Conservation (phyloP, 768 basidiomycete species). For the Paxillus ammoniavirescens region DNA sequence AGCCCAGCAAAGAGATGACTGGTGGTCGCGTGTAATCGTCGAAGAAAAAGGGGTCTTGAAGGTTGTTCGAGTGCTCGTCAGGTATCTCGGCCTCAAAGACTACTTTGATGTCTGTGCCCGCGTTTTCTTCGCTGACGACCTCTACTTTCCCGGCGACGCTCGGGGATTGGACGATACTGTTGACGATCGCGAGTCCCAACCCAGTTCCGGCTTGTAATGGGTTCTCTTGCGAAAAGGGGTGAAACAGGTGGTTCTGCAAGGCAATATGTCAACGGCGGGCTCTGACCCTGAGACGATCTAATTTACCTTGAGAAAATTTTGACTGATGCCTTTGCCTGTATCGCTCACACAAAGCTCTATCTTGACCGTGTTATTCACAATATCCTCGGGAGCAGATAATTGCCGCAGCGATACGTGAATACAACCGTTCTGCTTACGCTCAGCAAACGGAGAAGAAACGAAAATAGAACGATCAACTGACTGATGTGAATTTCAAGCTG, state of each 20-base stretch:
- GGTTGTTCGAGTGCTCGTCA: slow-evolving; percentile 38
- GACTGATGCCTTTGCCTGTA: slow-evolving; percentile 94
- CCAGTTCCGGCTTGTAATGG: slow-evolving; percentile 92
- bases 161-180: slow-evolving; percentile 83
- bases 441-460: slow-evolving; percentile 1
- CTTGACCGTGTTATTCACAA: slow-evolving; percentile 59
- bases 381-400: slow-evolving; percentile 53
- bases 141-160: slow-evolving; percentile 90
- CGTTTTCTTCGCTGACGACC: slow-evolving; percentile 87
- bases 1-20: slow-evolving; percentile 69
- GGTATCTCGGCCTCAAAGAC: slow-evolving; percentile 70
- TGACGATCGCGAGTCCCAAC: slow-evolving; percentile 92
- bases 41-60: slow-evolving; percentile 46
- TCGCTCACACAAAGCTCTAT: slow-evolving; percentile 85
- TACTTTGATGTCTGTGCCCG: slow-evolving; percentile 90
- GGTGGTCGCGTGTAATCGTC: slow-evolving; percentile 42
- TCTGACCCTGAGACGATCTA: not conserved
- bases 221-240: slow-evolving; percentile 96
- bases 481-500: slow-evolving; percentile 88
- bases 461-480: slow-evolving; percentile 32
- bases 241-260: slow-evolving; percentile 85
- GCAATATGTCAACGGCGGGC: not conserved
- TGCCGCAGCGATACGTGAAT: slow-evolving; percentile 84
- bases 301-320: slow-evolving; percentile 82
- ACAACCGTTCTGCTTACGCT: slow-evolving; percentile 65